Evolutionary conservation across 108 stramenopile species (phyloP).

Genomic region (Cafeteria roenbergensis): DNA sequence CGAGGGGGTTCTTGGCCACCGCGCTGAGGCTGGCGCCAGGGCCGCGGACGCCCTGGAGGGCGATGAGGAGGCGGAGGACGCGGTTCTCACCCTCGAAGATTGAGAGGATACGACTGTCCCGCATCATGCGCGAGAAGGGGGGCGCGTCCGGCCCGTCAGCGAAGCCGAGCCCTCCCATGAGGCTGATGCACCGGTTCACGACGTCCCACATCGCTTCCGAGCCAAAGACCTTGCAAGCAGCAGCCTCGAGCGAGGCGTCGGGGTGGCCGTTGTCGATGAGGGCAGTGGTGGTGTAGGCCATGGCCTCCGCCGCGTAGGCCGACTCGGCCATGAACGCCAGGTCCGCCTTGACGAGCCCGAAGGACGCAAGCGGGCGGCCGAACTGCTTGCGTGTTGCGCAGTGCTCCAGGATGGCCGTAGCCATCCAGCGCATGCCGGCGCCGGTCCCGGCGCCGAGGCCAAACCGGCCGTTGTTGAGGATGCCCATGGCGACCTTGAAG

Average conservation of each 20-base stretch:
- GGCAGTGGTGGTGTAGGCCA: conserved; percentile 24
- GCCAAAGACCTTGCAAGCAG: conserved; percentile 31
- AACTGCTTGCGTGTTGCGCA: conserved; percentile 34
- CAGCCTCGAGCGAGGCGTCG: conserved; percentile 20
- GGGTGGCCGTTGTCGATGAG: conserved; percentile 24
- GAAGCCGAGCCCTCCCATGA: conserved; percentile 32
- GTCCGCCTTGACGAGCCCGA: conserved; percentile 29
- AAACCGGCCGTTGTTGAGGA: conserved; percentile 30
- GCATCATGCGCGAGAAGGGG: conserved; percentile 23
- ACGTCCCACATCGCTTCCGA: conserved; percentile 26
- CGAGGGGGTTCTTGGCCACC: background rate
- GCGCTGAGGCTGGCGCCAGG: background rate
- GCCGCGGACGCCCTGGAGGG: background rate
- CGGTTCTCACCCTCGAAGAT: conserved; percentile 39
- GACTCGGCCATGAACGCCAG: conserved; percentile 31
- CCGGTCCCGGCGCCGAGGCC: conserved; percentile 24
- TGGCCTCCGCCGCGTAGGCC: conserved; percentile 14
- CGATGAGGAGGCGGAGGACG: conserved; percentile 28
- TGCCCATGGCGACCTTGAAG: conserved; percentile 33
- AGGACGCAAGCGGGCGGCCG: conserved; percentile 14
- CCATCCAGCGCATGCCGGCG: conserved; percentile 23
- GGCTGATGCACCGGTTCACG: conserved; percentile 25
- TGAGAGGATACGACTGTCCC: conserved; percentile 29
- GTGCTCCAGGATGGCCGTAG: conserved; percentile 16
- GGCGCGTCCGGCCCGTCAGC: conserved; percentile 16